Conservation (phyloP, 2,329 filamentous ascomycete genomes). For the Phaeosphaeriaceae sp. region DNA sequence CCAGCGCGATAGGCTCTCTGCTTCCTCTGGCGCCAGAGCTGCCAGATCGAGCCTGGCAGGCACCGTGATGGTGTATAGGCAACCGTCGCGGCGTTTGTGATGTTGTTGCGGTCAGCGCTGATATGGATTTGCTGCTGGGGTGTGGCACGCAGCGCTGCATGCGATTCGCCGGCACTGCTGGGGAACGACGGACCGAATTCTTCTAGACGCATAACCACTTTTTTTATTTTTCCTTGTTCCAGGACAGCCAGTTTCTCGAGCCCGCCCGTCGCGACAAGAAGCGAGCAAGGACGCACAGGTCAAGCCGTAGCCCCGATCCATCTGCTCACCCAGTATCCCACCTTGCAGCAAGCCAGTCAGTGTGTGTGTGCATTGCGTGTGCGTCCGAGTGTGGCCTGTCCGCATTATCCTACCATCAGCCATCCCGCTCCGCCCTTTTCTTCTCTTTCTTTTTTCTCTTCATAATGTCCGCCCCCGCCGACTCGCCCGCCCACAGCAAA, state of each 20-base stretch:
- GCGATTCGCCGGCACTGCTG: not conserved
- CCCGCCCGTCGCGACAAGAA: not conserved
- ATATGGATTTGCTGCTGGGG: not conserved
- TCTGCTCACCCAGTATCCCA: not conserved
- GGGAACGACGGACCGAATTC: not conserved
- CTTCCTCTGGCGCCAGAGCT: constrained; percentile 7
- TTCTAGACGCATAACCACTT: not conserved
- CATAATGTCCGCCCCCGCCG: constrained; percentile 41
- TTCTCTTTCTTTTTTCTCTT: constrained; percentile 25
- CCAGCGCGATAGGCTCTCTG: not conserved
- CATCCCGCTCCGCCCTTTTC: constrained; percentile 8
- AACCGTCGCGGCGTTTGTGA: constrained; percentile 1
- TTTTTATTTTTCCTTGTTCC: not conserved
- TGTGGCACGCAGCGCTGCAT: not conserved
- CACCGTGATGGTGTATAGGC: constrained; percentile 23
- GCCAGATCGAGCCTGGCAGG: constrained; percentile 10
- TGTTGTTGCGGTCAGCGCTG: not conserved
- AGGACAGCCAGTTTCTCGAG: not conserved
- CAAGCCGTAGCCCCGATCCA: constrained; percentile 1
- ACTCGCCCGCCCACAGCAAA: constrained; percentile 25
- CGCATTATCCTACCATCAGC: constrained; percentile 14
- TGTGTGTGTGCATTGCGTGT: not conserved
- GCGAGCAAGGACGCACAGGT: not conserved
- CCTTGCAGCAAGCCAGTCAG: constrained; percentile 1
- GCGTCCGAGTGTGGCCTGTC: constrained; percentile 13